Base-by-base conservation (phyloP, 106 monocot species). In the Dendrobium officinale region DNA sequence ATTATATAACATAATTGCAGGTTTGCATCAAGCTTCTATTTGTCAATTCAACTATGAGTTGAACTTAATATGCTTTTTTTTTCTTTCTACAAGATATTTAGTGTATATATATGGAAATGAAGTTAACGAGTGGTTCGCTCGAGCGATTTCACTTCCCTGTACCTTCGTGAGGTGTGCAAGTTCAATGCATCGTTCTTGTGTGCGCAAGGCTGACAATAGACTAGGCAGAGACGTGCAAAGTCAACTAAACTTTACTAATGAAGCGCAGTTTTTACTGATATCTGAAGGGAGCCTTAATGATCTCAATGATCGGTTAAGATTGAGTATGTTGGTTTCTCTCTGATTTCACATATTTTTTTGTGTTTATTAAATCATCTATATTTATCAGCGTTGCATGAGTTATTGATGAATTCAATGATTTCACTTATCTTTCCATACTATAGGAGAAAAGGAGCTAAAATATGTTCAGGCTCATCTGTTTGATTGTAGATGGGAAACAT, bases 181-280 rank as follows among this genome's bases (percentile, higher is more conserved):
- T 77, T 88, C 87, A 45, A 77, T 81, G n/a, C 79, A 84, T 58
- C 79, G 79, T 19, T 48, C 83, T 72, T 82, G 72, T 49, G 70
- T 73, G 47, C 84, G 79, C 55, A 84, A 55, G 33, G 77, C 59
- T 59, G 64, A 78, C 17, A 83, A 55, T 77, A 78, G 67, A 18
- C 37, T 79, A 16, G 95, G 95, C 77, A 90, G 95, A 81, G 93
- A 93, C 83, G 77, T 77, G 31, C 75, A 64, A 31, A 79, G 87
- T 78, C 87, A 84, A 81, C 56, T 93, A 75, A 93, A 78, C 72
- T 99, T 99, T 85, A 86, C 87, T 42, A 99, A 99, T 78, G 95
- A 99, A 84, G 99, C 91, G 70, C 99, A 99, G 55, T 37, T 99
- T 9, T 75, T 99, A 68, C 80, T 95, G 72, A 85, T 99, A 80